Percentiles rank a stretch among this genome's conserved stretches.
phyloP scores from a whole-genome alignment of 768 basidiomycete species.

The Scleroderma bovista region DNA sequence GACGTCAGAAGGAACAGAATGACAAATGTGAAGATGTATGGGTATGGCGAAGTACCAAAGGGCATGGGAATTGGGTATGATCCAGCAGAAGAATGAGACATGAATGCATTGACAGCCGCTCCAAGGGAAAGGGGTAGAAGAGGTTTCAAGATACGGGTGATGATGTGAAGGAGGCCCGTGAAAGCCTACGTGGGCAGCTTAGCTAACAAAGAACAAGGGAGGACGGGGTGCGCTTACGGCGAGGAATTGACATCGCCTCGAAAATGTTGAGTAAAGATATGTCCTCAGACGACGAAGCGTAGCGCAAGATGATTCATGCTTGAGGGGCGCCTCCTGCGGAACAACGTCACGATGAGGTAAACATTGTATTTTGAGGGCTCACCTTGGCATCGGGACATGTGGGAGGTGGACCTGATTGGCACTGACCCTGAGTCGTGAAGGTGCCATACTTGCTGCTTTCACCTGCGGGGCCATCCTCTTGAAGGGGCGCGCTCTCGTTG shows the following conservation, averaged over 20 bases:
- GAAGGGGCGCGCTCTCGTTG: constrained; percentile 26
- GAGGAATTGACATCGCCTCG: constrained; percentile 11
- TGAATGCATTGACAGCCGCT: constrained; percentile 23
- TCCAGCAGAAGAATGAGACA: constrained; percentile 6
- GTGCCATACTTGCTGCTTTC: constrained; percentile 70
- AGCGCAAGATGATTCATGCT: constrained; percentile 14
- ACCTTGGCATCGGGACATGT: constrained; percentile 9
- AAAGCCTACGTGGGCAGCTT: constrained; percentile 36
- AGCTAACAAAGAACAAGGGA: constrained; percentile 1
- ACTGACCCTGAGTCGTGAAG: constrained; percentile 36
- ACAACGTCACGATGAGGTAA: neutral
- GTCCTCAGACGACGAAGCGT: constrained; percentile 12
- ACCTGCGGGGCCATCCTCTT: constrained; percentile 32
- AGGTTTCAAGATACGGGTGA: constrained; percentile 75
- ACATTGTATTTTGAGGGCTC: neutral
- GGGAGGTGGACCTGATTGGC: neutral
- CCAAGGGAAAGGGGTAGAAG: constrained; percentile 69
- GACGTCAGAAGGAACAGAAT: constrained; percentile 69
- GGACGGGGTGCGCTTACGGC: constrained; percentile 14
- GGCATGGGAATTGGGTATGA: constrained; percentile 16
- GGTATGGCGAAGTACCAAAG: constrained; percentile 52
- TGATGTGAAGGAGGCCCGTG: constrained; percentile 63
- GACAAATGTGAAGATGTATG: constrained; percentile 63
- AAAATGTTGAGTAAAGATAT: constrained; percentile 11
- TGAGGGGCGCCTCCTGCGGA: neutral